Percentiles rank a stretch among this genome's conserved stretches.
phyloP scores from a whole-genome alignment of 2,329 filamentous ascomycete genomes.

The Ophiocordyceps camponoti-rufipedis region DNA sequence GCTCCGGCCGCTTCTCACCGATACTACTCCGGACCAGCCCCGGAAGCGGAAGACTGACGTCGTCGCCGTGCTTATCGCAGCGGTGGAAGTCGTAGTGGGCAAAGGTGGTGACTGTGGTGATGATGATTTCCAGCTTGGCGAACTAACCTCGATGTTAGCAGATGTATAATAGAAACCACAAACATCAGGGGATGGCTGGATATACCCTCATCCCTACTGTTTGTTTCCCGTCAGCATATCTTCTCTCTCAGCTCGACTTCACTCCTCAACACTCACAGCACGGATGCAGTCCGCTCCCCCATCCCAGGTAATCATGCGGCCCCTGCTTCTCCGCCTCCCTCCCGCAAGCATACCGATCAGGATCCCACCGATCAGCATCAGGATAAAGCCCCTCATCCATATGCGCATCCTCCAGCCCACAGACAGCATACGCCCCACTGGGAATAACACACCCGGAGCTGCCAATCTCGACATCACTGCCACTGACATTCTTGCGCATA shows the following conservation, averaged over 20 bases:
- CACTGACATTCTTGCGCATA: slow-evolving; percentile 32
- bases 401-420: slow-evolving; percentile 27
- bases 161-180: no score
- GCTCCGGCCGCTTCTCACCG: slow-evolving; percentile 4
- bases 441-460: slow-evolving; percentile 30
- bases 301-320: slow-evolving; percentile 13
- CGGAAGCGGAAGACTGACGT: slow-evolving; percentile 3
- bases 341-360: slow-evolving; percentile 25
- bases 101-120: slow-evolving; percentile 29
- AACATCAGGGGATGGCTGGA: not conserved
- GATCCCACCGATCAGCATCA: slow-evolving; percentile 30
- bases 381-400: slow-evolving; percentile 28
- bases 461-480: slow-evolving; percentile 23
- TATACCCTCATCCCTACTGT: slow-evolving; percentile 3
- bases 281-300: slow-evolving; percentile 17
- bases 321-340: slow-evolving; percentile 23
- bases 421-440: slow-evolving; percentile 23
- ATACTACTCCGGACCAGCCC: slow-evolving; percentile 3
- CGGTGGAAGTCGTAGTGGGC: slow-evolving; percentile 28
- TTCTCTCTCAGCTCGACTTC: not conserved
- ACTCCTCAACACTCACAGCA: slow-evolving; percentile 17
- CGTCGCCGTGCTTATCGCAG: slow-evolving; percentile 18
- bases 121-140: slow-evolving; percentile 32
- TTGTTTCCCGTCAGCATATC: not conserved
- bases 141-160: slow-evolving; percentile 14